Evolutionary conservation across 345 rosid genomes (phyloP).

Genomic region (Gossypium longicalyx): DNA sequence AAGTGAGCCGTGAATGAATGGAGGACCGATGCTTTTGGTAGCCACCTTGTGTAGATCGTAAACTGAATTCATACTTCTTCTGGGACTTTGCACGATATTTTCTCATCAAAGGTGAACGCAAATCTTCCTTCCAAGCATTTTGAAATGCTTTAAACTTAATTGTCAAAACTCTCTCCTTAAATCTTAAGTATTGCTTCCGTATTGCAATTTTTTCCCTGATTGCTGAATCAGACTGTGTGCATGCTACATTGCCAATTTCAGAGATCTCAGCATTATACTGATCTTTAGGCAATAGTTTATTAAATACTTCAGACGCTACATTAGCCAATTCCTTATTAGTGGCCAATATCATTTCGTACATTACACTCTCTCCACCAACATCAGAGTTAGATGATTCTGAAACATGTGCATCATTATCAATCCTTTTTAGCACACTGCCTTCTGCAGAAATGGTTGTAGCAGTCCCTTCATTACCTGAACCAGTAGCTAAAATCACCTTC

Average conservation of each 20-base stretch:
- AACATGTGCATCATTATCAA: constrained; percentile 20
- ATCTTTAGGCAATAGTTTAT: constrained; percentile 46
- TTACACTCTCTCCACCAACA: constrained; percentile 29
- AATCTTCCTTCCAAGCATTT: constrained; percentile 90
- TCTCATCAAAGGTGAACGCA: constrained; percentile 42
- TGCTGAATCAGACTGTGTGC: constrained; percentile 30
- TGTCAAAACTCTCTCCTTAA: constrained; percentile 72
- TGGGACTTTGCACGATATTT: constrained; percentile 65
- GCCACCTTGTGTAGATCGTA: constrained; percentile 43
- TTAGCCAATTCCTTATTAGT: constrained; percentile 63
- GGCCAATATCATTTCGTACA: constrained; percentile 41
- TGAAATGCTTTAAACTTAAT: constrained; percentile 77
- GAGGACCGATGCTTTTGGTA: constrained; percentile 62
- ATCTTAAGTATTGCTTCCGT: constrained; percentile 42
- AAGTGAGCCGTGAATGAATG: constrained; percentile 57
- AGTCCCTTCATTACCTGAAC: constrained; percentile 19
- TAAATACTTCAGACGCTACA: constrained; percentile 52
- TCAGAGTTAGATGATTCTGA: constrained; percentile 21
- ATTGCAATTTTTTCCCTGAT: constrained; percentile 43
- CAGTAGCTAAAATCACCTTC: constrained; percentile 17
- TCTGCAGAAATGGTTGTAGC: constrained; percentile 18
- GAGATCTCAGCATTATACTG: constrained; percentile 30
- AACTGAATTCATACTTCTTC: constrained; percentile 52
- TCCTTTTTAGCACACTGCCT: constrained; percentile 21
- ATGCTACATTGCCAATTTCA: constrained; percentile 23